Evolutionary conservation across 2,329 filamentous ascomycete species (phyloP).

Genomic region (Paraphoma chrysanthemicola): DNA sequence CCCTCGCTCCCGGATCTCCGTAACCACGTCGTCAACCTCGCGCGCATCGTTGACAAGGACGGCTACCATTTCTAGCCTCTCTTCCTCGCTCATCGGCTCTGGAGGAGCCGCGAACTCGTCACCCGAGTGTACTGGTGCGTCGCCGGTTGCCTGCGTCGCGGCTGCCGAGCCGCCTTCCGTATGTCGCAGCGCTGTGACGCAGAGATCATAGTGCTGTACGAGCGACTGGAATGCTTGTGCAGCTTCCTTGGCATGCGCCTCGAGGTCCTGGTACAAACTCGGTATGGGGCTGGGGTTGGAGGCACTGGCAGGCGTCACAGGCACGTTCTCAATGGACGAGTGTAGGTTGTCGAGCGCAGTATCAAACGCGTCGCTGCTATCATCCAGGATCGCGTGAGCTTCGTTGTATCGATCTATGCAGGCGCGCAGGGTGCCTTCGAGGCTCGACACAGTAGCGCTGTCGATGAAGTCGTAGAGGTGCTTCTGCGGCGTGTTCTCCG

Average conservation of each 20-base stretch:
- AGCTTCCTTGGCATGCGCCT: conserved; percentile 80
- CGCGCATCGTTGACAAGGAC: conserved; percentile 76
- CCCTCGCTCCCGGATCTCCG: conserved; percentile 76
- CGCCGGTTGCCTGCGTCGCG: conserved; percentile 51
- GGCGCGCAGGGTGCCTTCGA: conserved; percentile 71
- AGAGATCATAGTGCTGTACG: conserved; percentile 89
- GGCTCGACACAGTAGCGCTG: conserved; percentile 70
- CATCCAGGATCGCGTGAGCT: conserved; percentile 64
- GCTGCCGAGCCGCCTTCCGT: conserved; percentile 70
- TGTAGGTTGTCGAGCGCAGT: conserved; percentile 64
- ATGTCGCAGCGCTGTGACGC: conserved; percentile 87
- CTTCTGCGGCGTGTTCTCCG: conserved; percentile 57
- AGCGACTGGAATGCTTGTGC: conserved; percentile 80
- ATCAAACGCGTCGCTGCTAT: conserved; percentile 71
- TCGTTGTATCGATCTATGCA: conserved; percentile 76
- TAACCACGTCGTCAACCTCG: conserved; percentile 68
- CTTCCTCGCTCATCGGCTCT: conserved; percentile 75
- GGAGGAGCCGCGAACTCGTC: conserved; percentile 55
- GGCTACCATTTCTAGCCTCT: conserved; percentile 81
- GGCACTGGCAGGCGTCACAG: conserved; percentile 34
- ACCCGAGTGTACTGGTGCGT: conserved; percentile 37
- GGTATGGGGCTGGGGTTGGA: conserved; percentile 52
- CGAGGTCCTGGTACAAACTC: conserved; percentile 61
- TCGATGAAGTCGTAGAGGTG: conserved; percentile 80
- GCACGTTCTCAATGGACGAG: conserved; percentile 43